Percentiles rank a stretch among this genome's conserved stretches.
These are phyloP conservation scores for Cystobasidium slooffiae DNA, from an alignment of 1,284 basidiomycete species.

Conservation along the genomic window DNA sequence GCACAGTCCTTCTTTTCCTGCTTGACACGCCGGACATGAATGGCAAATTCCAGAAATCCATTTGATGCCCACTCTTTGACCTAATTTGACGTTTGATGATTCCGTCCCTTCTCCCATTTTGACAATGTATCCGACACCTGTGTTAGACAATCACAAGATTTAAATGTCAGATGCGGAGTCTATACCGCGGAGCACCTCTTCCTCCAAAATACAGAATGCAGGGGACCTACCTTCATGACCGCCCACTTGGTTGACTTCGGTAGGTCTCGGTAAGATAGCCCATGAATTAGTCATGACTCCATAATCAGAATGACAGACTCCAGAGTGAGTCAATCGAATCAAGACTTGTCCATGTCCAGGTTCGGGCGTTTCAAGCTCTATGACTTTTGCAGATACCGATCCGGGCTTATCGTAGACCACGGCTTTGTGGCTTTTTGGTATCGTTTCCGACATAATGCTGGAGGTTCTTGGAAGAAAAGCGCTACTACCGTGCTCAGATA, in stretches of 20 bases:
- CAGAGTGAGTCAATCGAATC: conserved; percentile 29
- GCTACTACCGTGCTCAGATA: conserved; percentile 16
- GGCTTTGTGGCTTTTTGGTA: conserved; percentile 31
- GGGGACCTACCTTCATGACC: conserved; percentile 32
- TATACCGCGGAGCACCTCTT: neutral
- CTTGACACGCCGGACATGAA: conserved; percentile 27
- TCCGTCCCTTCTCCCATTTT: conserved; percentile 41
- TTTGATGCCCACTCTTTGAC: conserved; percentile 41
- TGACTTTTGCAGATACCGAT: conserved; percentile 28
- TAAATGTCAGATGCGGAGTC: neutral
- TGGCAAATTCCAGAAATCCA: conserved; percentile 40
- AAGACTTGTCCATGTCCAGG: conserved; percentile 37
- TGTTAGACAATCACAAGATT: neutral
- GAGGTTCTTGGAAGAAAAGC: conserved; percentile 13
- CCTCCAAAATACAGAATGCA: neutral
- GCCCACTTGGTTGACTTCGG: conserved; percentile 28
- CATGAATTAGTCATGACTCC: conserved; percentile 44
- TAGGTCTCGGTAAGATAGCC: conserved; percentile 33
- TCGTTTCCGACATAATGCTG: conserved; percentile 48
- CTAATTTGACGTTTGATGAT: conserved; percentile 26
- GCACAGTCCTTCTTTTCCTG: conserved; percentile 37
- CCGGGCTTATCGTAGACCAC: conserved; percentile 43
- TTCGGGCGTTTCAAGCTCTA: conserved; percentile 40
- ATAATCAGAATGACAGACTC: conserved; percentile 37
- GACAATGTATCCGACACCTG: conserved; percentile 29